Evolutionary conservation across 1,139 yeast genomes (phyloP).

Genomic region (Pichia sp.): DNA sequence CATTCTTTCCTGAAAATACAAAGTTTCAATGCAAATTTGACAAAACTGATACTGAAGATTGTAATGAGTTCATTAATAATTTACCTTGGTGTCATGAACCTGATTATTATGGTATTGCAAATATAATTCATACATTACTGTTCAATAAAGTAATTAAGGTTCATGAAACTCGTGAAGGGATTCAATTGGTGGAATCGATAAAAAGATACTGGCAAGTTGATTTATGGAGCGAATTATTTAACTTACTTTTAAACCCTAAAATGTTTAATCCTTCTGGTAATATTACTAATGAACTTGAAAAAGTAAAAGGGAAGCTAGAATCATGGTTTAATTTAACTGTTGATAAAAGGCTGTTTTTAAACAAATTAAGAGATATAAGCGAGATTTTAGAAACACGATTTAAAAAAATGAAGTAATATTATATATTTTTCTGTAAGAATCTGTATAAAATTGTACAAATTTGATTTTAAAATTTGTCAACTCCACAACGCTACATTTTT

Average conservation of each 20-base stretch:
- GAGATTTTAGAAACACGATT: constrained; percentile 16
- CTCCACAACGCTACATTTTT: no score
- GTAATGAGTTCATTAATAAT: constrained; percentile 62
- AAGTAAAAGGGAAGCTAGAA: constrained; percentile 17
- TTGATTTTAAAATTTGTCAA: no score
- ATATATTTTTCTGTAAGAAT: background rate
- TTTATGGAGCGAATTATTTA: constrained; percentile 67
- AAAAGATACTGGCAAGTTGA: constrained; percentile 76
- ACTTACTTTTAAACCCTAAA: constrained; percentile 55
- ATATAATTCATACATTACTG: constrained; percentile 64
- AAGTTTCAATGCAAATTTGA: constrained; percentile 42
- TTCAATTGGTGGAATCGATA: constrained; percentile 40
- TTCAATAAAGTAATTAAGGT: constrained; percentile 61
- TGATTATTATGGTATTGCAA: constrained; percentile 82
- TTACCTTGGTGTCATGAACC: constrained; percentile 74
- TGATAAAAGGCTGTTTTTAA: constrained; percentile 17
- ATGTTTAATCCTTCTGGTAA: constrained; percentile 11
- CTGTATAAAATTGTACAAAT: background rate
- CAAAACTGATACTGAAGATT: constrained; percentile 64
- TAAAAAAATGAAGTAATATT: constrained; percentile 5
- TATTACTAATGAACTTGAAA: constrained; percentile 15
- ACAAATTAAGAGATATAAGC: constrained; percentile 16
- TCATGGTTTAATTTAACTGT: constrained; percentile 23
- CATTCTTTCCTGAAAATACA: constrained; percentile 45
- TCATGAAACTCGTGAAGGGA: constrained; percentile 26